Percentiles rank a stretch among this genome's conserved stretches.
These are phyloP conservation scores for Aspergillus phoenicis DNA, from an alignment of 2,329 filamentous ascomycete species.

Conservation along the genomic window DNA sequence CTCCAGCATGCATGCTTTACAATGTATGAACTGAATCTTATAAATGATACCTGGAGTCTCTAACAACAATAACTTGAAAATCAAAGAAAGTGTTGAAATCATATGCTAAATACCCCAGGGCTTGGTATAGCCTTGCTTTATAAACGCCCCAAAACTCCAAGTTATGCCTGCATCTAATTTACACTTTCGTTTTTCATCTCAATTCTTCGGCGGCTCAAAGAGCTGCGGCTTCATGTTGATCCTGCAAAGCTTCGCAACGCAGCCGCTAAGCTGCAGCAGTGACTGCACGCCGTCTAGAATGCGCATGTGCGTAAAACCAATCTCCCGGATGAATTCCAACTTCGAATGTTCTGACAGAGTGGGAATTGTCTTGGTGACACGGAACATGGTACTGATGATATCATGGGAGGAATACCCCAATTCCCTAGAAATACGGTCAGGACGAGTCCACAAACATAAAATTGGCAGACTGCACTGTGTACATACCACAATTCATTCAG, in stretches of 20 bases:
- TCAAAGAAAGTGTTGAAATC: background rate
- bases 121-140: constrained; percentile 2
- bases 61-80: background rate
- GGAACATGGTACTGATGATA: constrained; percentile 99
- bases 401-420: constrained; percentile 98
- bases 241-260: constrained; percentile 85
- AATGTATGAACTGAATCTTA: background rate
- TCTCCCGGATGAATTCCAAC: constrained; percentile 96
- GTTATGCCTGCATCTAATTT: constrained; percentile 25
- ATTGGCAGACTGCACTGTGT: background rate
- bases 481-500: constrained; percentile 83
- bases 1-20: background rate
- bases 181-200: constrained; percentile 10
- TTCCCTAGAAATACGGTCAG: constrained; percentile 50
- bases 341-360: constrained; percentile 92
- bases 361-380: constrained; percentile 93
- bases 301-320: constrained; percentile 99
- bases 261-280: constrained; percentile 88
- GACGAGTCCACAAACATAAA: background rate
- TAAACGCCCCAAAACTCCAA: constrained; percentile 24
- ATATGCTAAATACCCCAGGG: constrained; percentile 3
- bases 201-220: constrained; percentile 58
- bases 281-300: constrained; percentile 98
- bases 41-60: background rate
- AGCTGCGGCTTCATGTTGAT: constrained; percentile 93